These are phyloP conservation scores for Pseudoperonospora humuli DNA, from an alignment of 352 stramenopile species.

Conservation along the genomic window DNA sequence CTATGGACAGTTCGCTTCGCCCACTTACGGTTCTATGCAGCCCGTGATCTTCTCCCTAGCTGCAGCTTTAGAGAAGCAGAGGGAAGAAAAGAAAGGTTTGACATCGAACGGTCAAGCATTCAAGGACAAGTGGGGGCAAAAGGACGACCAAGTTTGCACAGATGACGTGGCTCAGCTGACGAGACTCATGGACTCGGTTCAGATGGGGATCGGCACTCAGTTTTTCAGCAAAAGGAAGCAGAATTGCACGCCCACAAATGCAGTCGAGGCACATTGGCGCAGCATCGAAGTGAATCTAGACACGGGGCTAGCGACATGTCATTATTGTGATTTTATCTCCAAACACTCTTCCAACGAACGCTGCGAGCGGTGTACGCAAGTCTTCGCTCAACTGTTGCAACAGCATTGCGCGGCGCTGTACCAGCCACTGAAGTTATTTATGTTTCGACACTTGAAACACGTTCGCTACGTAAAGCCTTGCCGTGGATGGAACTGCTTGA, in stretches of 20 bases:
- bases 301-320: conserved; percentile 4
- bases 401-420: conserved; percentile 20
- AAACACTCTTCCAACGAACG: conserved; percentile 11
- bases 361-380: conserved; percentile 18
- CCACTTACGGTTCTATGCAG: conserved; percentile 17
- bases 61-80: conserved; percentile 8
- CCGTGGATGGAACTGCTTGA: conserved; percentile 14
- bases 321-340: conserved; percentile 13
- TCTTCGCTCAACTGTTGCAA: conserved; percentile 12
- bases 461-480: conserved; percentile 19
- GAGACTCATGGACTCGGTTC: conserved; percentile 14
- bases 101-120: not conserved
- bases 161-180: conserved; percentile 13
- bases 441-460: conserved; percentile 19
- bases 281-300: conserved; percentile 12
- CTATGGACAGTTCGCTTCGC: conserved; percentile 10
- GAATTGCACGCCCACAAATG: conserved; percentile 11
- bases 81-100: not conserved
- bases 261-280: conserved; percentile 21
- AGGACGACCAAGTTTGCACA: conserved; percentile 6
- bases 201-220: conserved; percentile 18
- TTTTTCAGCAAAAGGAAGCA: conserved; percentile 25
- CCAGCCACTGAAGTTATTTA: conserved; percentile 20
- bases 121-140: not conserved
- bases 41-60: conserved; percentile 16